phyloP scores from a whole-genome alignment of 2,329 filamentous ascomycete genomes.

The Rhynchosporium graminicola region DNA sequence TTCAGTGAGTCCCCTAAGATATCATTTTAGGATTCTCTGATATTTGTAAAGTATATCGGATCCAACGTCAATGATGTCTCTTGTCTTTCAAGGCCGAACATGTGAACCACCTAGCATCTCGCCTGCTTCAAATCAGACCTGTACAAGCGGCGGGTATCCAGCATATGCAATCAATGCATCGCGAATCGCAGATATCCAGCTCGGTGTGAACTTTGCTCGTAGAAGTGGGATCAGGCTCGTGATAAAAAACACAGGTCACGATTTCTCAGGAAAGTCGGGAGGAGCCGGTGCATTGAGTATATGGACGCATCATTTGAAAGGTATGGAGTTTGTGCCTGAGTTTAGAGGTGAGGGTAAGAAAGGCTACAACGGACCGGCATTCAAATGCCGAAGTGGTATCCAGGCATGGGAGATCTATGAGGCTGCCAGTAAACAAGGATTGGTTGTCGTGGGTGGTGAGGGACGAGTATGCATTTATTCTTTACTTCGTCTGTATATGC shows the following conservation, averaged over 20 bases:
- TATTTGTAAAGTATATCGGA: conserved; percentile 39
- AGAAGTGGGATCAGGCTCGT: conserved; percentile 40
- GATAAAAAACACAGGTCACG: conserved; percentile 50
- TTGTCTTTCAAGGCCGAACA: conserved; percentile 46
- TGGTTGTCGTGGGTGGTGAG: conserved; percentile 43
- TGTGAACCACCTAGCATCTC: conserved; percentile 35
- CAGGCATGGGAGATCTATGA: conserved; percentile 46
- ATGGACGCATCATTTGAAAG: conserved; percentile 52
- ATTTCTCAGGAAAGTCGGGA: conserved; percentile 46
- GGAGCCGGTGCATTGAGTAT: conserved; percentile 46
- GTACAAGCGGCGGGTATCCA: conserved; percentile 27
- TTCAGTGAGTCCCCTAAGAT: neutral
- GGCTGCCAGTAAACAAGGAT: conserved; percentile 45
- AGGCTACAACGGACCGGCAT: conserved; percentile 41
- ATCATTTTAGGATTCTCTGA: neutral
- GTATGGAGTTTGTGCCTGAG: conserved; percentile 42
- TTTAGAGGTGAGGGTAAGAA: conserved; percentile 36
- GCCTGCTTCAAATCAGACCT: conserved; percentile 15
- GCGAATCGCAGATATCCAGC: conserved; percentile 27
- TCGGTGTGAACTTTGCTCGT: conserved; percentile 41
- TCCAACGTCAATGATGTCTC: conserved; percentile 50
- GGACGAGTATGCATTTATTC: neutral
- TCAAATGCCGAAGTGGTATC: conserved; percentile 46
- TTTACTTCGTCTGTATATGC: neutral
- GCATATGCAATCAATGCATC: conserved; percentile 34